phyloP scores from a whole-genome alignment of 768 basidiomycete species.

The Amanita pseudoporphyria region DNA sequence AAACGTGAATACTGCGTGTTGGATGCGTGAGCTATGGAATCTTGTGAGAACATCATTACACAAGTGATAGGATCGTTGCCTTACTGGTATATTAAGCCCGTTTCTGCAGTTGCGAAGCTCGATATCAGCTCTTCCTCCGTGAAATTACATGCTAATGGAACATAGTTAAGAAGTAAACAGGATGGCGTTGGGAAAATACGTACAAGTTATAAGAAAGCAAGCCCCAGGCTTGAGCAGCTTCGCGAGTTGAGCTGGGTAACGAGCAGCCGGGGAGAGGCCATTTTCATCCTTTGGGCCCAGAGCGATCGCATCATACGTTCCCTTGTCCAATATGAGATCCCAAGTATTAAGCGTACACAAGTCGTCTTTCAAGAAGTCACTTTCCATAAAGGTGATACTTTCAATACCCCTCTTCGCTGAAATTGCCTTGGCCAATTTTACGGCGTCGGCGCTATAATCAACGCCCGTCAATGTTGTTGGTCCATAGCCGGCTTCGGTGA shows the following conservation, averaged over 20 bases:
- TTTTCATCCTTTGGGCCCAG: conserved; percentile 48
- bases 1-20: conserved; percentile 67
- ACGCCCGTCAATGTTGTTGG: conserved; percentile 46
- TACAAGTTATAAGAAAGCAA: conserved; percentile 74
- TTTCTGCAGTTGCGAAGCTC: conserved; percentile 37
- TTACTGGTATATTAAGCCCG: conserved; percentile 58
- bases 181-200: conserved; percentile 14
- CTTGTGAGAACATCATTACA: background rate
- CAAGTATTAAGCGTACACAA: conserved; percentile 36
- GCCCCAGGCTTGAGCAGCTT: conserved; percentile 56
- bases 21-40: conserved; percentile 51
- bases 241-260: conserved; percentile 50
- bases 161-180: background rate
- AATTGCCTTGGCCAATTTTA: conserved; percentile 51
- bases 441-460: conserved; percentile 70
- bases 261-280: conserved; percentile 42
- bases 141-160: conserved; percentile 64
- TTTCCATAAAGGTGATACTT: conserved; percentile 43
- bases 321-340: conserved; percentile 79
- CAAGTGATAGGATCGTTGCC: conserved; percentile 14
- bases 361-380: conserved; percentile 56
- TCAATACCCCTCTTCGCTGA: conserved; percentile 32
- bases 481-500: conserved; percentile 58
- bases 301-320: conserved; percentile 84
- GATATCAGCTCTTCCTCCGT: conserved; percentile 65